These are phyloP conservation scores for Desmodesmus armatus DNA, from an alignment of 139 green algal species.

Conservation along the genomic window DNA sequence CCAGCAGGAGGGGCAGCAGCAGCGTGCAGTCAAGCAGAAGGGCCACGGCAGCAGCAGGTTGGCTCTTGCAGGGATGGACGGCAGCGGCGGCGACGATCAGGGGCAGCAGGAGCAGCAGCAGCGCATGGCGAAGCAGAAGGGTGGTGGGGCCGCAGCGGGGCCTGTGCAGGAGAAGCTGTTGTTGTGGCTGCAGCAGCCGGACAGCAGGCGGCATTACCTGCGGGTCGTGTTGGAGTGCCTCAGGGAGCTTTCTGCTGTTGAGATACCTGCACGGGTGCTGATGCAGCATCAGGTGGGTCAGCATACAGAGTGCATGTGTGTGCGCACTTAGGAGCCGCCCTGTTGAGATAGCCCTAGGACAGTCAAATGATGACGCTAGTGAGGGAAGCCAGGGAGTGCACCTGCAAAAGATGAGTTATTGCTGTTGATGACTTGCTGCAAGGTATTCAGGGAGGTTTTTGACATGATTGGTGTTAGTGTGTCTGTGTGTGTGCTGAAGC, in stretches of 20 bases:
- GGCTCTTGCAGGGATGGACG: background rate
- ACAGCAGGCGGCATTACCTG: conserved; percentile 7
- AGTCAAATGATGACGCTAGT: too few relatives aligned
- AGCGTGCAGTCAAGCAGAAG: background rate
- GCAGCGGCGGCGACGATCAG: conserved; percentile 1
- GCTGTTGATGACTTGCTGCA: too few relatives aligned
- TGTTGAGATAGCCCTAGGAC: background rate
- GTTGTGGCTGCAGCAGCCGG: background rate
- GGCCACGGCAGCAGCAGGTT: background rate
- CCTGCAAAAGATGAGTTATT: too few relatives aligned
- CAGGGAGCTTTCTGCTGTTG: background rate
- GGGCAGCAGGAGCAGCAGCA: conserved; percentile 11
- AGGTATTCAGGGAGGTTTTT: too few relatives aligned
- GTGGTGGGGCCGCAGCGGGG: too few relatives aligned
- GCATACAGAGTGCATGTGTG: too few relatives aligned
- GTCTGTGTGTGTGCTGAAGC: too few relatives aligned
- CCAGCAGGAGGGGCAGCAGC: background rate
- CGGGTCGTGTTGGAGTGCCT: conserved; percentile 29
- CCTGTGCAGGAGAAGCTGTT: too few relatives aligned
- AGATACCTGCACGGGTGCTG: conserved; percentile 8
- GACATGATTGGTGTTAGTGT: too few relatives aligned
- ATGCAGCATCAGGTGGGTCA: background rate
- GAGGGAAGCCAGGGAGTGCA: too few relatives aligned
- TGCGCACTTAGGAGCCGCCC: background rate
- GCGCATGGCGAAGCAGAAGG: background rate